phyloP scores from a whole-genome alignment of 257 asterid genomes.

The Lavandula angustifolia region DNA sequence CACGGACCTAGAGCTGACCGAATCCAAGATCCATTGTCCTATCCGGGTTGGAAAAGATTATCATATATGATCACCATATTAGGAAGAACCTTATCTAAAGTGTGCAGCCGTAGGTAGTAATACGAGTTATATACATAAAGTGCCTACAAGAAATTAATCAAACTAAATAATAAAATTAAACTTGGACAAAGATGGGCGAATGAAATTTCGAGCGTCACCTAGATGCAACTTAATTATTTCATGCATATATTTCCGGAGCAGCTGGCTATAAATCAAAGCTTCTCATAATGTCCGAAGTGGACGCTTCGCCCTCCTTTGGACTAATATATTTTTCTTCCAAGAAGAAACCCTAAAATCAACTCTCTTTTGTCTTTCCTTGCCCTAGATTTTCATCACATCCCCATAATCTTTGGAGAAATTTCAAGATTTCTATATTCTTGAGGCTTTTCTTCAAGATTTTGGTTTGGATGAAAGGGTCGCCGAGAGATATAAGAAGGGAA shows the following conservation, averaged over 20 bases:
- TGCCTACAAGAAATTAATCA: too few species aligned
- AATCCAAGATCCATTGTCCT: too few species aligned
- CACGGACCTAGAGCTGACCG: too few species aligned
- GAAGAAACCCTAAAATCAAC: constrained; percentile 50
- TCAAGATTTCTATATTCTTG: constrained; percentile 29
- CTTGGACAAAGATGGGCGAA: too few species aligned
- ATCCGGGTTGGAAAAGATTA: too few species aligned
- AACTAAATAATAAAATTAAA: too few species aligned
- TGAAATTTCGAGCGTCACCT: too few species aligned
- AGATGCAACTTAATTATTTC: background rate
- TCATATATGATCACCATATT: too few species aligned
- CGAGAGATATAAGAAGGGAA: background rate
- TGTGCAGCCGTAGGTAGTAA: too few species aligned
- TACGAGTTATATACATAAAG: too few species aligned
- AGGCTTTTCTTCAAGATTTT: constrained; percentile 22
- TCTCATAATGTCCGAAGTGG: constrained; percentile 43
- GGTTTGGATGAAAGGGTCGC: constrained; percentile 6
- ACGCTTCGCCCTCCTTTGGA: constrained; percentile 43
- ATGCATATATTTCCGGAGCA: constrained; percentile 6
- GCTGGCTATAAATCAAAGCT: constrained; percentile 26
- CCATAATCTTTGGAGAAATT: constrained; percentile 6
- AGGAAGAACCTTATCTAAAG: too few species aligned
- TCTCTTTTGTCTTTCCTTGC: constrained; percentile 26
- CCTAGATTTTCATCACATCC: constrained; percentile 23
- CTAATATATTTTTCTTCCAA: constrained; percentile 22